A percentile compares a stretch with the other conserved stretches of the same genome.
These are phyloP conservation scores for Cyphellophora europaea DNA, from an alignment of 2,329 filamentous ascomycete genomes.

Conservation along the genomic window DNA sequence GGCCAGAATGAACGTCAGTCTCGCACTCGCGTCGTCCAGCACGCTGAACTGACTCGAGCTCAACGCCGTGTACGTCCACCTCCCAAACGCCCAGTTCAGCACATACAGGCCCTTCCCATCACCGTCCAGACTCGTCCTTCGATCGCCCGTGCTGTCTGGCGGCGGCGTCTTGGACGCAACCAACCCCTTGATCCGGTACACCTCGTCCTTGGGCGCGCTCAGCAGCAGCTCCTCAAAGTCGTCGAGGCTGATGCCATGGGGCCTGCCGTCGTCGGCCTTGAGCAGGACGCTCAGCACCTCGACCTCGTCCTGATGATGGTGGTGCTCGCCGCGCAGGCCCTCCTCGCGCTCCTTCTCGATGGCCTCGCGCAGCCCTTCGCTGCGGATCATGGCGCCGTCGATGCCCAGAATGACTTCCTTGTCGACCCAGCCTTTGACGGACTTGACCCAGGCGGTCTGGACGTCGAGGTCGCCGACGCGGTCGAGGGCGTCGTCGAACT, in stretches of 20 bases:
- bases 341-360: slow-evolving; percentile 25
- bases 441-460: slow-evolving; percentile 76
- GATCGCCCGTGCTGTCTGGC: slow-evolving; percentile 38
- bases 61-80: slow-evolving; percentile 78
- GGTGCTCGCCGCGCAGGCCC: slow-evolving; percentile 30
- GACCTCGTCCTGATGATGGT: slow-evolving; percentile 71
- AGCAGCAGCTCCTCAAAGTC: slow-evolving; percentile 58
- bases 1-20: slow-evolving; percentile 37
- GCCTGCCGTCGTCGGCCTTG: slow-evolving; percentile 20
- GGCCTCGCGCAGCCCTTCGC: slow-evolving; percentile 25
- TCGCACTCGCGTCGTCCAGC: slow-evolving; percentile 24
- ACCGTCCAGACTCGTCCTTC: slow-evolving; percentile 23
- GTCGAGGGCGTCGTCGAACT: slow-evolving; percentile 70
- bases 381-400: slow-evolving; percentile 60
- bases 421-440: slow-evolving; percentile 66
- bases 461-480: slow-evolving; percentile 71
- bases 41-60: slow-evolving; percentile 22
- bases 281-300: slow-evolving; percentile 77
- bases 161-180: slow-evolving; percentile 34
- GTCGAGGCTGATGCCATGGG: slow-evolving; percentile 37
- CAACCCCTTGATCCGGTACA: slow-evolving; percentile 85
- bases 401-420: slow-evolving; percentile 77
- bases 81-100: slow-evolving; percentile 94
- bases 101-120: slow-evolving; percentile 57
- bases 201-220: slow-evolving; percentile 77